Conservation (phyloP, 129 eudicot genomes). For the Erigeron canadensis region DNA sequence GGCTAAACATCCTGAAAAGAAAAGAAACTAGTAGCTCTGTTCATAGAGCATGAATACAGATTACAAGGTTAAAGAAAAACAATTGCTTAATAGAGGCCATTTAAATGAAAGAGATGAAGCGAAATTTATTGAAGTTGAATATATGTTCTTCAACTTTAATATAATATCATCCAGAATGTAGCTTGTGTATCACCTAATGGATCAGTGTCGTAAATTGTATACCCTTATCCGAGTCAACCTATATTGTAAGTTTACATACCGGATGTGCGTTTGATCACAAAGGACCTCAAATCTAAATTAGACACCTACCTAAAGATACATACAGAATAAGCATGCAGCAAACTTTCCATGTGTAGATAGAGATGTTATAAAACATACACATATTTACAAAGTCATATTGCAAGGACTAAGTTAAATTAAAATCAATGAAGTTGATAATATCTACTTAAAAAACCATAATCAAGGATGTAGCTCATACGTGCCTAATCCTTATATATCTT, state of each 20-base stretch:
- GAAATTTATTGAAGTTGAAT: neutral
- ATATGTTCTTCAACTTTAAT: slow-evolving; percentile 1
- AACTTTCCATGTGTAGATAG: slow-evolving; percentile 11
- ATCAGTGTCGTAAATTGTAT: neutral
- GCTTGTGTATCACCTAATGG: neutral
- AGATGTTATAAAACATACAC: neutral
- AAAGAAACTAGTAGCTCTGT: neutral
- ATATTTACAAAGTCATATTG: neutral
- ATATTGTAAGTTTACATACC: too few relatives aligned
- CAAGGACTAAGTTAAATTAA: neutral
- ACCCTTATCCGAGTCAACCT: too few relatives aligned
- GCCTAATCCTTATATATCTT: neutral
- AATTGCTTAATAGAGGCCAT: neutral
- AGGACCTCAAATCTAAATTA: slow-evolving; percentile 1
- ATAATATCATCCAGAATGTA: slow-evolving; percentile 13
- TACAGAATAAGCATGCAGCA: neutral
- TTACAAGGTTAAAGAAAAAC: neutral
- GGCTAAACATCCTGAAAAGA: slow-evolving; percentile 6
- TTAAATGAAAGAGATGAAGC: neutral
- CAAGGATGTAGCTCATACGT: neutral
- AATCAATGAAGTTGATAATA: slow-evolving; percentile 13
- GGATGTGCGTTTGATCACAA: neutral
- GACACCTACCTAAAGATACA: neutral
- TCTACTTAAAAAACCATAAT: neutral
- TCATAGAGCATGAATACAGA: neutral